These are phyloP conservation scores for Amyloporia xantha DNA, from an alignment of 768 basidiomycete species.

Conservation along the genomic window DNA sequence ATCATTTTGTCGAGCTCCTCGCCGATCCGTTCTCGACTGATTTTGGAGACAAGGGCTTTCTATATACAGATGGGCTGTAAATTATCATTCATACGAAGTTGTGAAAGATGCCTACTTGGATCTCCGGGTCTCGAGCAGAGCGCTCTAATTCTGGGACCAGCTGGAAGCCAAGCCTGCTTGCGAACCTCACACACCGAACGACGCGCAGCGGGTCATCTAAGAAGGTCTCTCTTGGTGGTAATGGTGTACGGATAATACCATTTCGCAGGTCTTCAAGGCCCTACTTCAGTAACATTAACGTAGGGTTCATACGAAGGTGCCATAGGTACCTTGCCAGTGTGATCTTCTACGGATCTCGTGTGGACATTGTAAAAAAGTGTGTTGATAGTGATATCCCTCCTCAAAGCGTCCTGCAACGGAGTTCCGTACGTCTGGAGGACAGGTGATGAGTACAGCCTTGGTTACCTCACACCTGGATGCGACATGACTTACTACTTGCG, in stretches of 20 bases:
- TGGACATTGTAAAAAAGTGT: constrained; percentile 95
- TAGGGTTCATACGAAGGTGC: not conserved
- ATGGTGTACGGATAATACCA: constrained; percentile 81
- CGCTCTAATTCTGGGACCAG: constrained; percentile 62
- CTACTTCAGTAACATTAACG: constrained; percentile 29
- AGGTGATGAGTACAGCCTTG: constrained; percentile 1
- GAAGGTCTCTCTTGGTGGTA: constrained; percentile 84
- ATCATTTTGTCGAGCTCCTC: constrained; percentile 95
- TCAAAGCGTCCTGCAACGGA: constrained; percentile 81
- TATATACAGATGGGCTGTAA: constrained; percentile 14
- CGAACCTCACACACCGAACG: constrained; percentile 86
- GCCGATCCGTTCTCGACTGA: constrained; percentile 87
- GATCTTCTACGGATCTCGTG: constrained; percentile 78
- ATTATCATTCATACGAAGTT: not conserved
- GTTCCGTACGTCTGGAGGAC: constrained; percentile 96
- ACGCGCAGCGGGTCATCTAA: constrained; percentile 90
- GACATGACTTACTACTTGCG: constrained; percentile 56
- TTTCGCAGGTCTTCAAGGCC: constrained; percentile 79
- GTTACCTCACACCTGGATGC: not conserved
- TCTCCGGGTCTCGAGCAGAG: constrained; percentile 52
- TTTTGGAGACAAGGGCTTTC: constrained; percentile 70
- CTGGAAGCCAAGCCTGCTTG: constrained; percentile 81
- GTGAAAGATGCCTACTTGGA: constrained; percentile 43
- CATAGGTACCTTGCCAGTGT: constrained; percentile 59
- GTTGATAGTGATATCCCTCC: constrained; percentile 94